Conservation (phyloP, 192 early-diverging fungal species). For the Haplosporangium gracile region DNA sequence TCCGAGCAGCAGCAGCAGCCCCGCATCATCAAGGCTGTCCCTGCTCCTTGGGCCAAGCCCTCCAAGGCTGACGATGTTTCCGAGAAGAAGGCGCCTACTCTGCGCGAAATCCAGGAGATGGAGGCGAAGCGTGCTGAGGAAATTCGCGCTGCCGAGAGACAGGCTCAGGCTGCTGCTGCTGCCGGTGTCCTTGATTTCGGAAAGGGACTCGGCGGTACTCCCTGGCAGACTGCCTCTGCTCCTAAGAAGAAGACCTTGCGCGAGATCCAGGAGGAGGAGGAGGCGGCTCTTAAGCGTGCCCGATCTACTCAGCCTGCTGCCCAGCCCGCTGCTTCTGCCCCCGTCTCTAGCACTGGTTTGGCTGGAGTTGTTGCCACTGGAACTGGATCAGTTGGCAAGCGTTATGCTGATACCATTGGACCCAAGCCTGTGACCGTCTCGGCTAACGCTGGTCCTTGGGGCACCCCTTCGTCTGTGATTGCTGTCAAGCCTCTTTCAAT, state of each 20-base stretch:
- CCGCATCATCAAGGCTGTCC: constrained; percentile 21
- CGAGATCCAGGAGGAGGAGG: constrained; percentile 68
- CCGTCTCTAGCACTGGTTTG: constrained; percentile 2
- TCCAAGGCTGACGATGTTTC: constrained; percentile 17
- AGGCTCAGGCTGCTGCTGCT: constrained; percentile 11
- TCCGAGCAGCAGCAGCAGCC: constrained; percentile 14
- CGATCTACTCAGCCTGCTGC: constrained; percentile 25
- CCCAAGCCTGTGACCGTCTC: background rate
- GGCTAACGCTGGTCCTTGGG: constrained; percentile 17
- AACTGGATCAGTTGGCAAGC: constrained; percentile 37
- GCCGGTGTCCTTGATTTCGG: background rate
- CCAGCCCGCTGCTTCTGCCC: constrained; percentile 19
- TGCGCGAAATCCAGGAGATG: constrained; percentile 71
- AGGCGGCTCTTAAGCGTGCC: constrained; percentile 57
- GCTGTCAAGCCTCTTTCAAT: constrained; percentile 14
- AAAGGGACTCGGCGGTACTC: constrained; percentile 12
- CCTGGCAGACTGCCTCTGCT: constrained; percentile 48
- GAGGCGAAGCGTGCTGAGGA: constrained; percentile 61
- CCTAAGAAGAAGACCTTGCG: constrained; percentile 64
- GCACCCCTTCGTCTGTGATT: background rate
- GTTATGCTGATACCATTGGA: constrained; percentile 54
- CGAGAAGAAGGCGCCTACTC: constrained; percentile 51
- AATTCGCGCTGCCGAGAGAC: constrained; percentile 19
- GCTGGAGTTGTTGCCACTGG: constrained; percentile 13
- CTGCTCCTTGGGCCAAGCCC: constrained; percentile 47